These are phyloP conservation scores for Calonectria pseudoreteaudii DNA, from an alignment of 2,329 filamentous ascomycete genomes.

Conservation along the genomic window DNA sequence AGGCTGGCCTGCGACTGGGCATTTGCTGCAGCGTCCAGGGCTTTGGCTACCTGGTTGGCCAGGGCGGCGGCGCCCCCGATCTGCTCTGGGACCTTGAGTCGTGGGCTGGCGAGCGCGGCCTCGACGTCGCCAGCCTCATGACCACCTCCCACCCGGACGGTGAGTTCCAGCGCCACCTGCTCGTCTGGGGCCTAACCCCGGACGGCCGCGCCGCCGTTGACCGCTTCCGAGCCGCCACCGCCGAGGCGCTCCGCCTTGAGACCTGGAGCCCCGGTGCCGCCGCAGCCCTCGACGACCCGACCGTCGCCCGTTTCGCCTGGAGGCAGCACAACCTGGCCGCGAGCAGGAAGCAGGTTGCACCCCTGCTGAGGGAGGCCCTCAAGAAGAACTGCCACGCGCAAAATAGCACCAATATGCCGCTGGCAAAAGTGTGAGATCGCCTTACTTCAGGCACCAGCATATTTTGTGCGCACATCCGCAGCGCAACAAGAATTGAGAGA, in stretches of 20 bases:
- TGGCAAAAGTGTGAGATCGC: too few relatives aligned
- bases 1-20: slow-evolving; percentile 69
- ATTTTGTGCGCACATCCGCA: too few relatives aligned
- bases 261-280: slow-evolving; percentile 62
- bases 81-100: slow-evolving; percentile 62
- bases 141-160: slow-evolving; percentile 70
- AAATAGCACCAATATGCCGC: too few relatives aligned
- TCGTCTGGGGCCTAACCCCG: slow-evolving; percentile 72
- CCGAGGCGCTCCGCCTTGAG: slow-evolving; percentile 65
- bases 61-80: slow-evolving; percentile 58
- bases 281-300: slow-evolving; percentile 57
- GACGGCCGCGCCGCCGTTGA: slow-evolving; percentile 62
- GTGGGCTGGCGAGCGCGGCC: slow-evolving; percentile 66
- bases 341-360: slow-evolving; percentile 77
- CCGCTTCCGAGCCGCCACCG: slow-evolving; percentile 63
- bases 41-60: slow-evolving; percentile 69
- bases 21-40: slow-evolving; percentile 73
- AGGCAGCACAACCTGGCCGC: slow-evolving; percentile 70
- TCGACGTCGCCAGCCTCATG: slow-evolving; percentile 78
- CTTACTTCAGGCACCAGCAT: too few relatives aligned
- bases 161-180: slow-evolving; percentile 72
- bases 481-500: neutral
- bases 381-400: slow-evolving; percentile 37
- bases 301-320: slow-evolving; percentile 72
- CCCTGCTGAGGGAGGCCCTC: slow-evolving; percentile 71